Percentiles rank a stretch among this genome's conserved stretches.
phyloP scores from a whole-genome alignment of 495 filamentous ascomycete genomes.

The Penicillium argentinense region DNA sequence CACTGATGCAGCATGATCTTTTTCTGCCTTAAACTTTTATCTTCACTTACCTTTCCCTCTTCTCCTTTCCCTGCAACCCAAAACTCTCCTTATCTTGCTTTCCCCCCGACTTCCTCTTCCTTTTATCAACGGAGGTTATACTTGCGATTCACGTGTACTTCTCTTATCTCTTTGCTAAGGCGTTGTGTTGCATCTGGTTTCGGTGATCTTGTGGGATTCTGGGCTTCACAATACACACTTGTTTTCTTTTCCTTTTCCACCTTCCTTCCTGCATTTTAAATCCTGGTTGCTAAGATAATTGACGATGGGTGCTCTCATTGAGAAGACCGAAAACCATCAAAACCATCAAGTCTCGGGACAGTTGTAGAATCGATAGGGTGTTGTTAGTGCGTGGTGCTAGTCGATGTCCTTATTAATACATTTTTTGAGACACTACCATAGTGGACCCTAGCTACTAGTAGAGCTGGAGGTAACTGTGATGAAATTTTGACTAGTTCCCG shows the following conservation, averaged over 20 bases:
- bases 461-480: too few species aligned
- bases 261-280: conserved; percentile 13
- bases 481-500: too few species aligned
- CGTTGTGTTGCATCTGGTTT: conserved; percentile 41
- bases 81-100: conserved; percentile 17
- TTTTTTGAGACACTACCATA: too few species aligned
- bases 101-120: conserved; percentile 11
- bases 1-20: conserved; percentile 4
- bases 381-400: too few species aligned
- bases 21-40: conserved; percentile 3
- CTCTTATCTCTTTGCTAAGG: conserved; percentile 31
- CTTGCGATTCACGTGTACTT: conserved; percentile 16
- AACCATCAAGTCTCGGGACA: too few species aligned
- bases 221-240: conserved; percentile 23
- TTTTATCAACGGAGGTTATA: background rate
- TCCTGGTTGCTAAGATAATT: too few species aligned
- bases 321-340: too few species aligned
- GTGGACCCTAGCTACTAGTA: too few species aligned
- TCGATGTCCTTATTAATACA: too few species aligned
- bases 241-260: conserved; percentile 11
- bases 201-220: conserved; percentile 31
- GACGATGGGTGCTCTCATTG: too few species aligned
- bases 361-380: too few species aligned
- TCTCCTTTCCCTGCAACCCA: background rate
- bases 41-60: conserved; percentile 3